phyloP scores from a whole-genome alignment of 2,329 filamentous ascomycete genomes.

The Tolypocladium amazonense region DNA sequence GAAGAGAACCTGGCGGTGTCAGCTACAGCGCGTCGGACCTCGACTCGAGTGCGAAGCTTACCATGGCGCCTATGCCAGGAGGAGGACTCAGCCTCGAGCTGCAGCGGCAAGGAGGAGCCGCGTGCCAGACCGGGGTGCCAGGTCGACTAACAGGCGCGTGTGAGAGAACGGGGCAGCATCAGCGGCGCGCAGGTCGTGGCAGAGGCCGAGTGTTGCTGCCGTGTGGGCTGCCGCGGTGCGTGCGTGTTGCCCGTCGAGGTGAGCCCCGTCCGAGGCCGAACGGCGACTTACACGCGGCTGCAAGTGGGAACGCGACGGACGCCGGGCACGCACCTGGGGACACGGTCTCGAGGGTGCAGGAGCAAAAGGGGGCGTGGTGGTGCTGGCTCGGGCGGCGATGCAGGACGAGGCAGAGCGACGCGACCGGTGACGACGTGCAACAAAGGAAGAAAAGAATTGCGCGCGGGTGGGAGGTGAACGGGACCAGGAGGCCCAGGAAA shows the following conservation, averaged over 20 bases:
- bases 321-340: background rate
- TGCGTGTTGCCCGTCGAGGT: background rate
- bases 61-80: constrained; percentile 3
- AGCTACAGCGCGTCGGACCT: background rate
- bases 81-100: background rate
- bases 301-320: constrained; percentile 6
- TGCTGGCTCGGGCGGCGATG: constrained; percentile 5
- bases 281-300: constrained; percentile 22
- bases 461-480: constrained; percentile 10
- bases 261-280: background rate
- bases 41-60: background rate
- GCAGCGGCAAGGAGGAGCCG: background rate
- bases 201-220: background rate
- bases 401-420: constrained; percentile 10
- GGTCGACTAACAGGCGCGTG: background rate
- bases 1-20: constrained; percentile 63
- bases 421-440: constrained; percentile 14
- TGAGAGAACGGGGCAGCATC: background rate
- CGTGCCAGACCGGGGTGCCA: background rate
- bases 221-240: background rate
- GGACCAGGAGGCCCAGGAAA: constrained; percentile 6
- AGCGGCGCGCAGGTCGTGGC: constrained; percentile 1
- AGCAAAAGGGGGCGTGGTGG: constrained; percentile 2
- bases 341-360: background rate
- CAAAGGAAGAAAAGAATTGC: constrained; percentile 16